phyloP scores from a whole-genome alignment of 805 yeast genomes.

The Metschnikowia bowlesiae region DNA sequence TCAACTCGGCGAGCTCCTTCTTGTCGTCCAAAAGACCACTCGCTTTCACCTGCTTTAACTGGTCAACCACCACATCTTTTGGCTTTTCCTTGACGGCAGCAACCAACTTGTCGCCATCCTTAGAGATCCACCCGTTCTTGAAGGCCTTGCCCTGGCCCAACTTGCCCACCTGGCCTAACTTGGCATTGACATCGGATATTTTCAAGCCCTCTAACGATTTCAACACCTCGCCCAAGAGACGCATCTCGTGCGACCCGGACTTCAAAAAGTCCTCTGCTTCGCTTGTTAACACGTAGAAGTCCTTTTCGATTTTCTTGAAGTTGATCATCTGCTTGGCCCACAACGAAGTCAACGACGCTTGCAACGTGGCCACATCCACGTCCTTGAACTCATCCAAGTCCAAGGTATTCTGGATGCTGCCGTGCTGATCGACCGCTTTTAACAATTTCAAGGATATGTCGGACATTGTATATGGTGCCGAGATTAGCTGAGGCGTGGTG shows the following conservation, averaged over 20 bases:
- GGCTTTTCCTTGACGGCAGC: constrained; percentile 55
- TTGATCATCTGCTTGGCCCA: constrained; percentile 77
- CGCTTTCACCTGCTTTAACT: constrained; percentile 52
- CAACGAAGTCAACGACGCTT: constrained; percentile 82
- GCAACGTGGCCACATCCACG: constrained; percentile 58
- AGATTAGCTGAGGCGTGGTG: background rate
- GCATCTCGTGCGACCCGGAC: constrained; percentile 87
- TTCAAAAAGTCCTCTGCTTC: constrained; percentile 79
- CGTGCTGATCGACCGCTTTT: constrained; percentile 53
- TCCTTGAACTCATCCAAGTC: constrained; percentile 55
- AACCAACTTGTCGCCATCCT: constrained; percentile 77
- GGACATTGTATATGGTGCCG: constrained; percentile 44
- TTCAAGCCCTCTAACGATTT: constrained; percentile 74
- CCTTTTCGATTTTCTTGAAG: constrained; percentile 69
- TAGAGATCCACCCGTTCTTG: constrained; percentile 93
- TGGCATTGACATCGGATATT: constrained; percentile 65
- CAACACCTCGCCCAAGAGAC: constrained; percentile 71
- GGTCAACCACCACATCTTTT: constrained; percentile 61
- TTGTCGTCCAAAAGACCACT: constrained; percentile 56
- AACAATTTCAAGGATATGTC: constrained; percentile 62
- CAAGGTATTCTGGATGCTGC: constrained; percentile 64
- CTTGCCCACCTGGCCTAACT: constrained; percentile 79
- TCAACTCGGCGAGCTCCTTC: constrained; percentile 76
- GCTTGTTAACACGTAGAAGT: constrained; percentile 65
- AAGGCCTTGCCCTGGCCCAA: constrained; percentile 97